Evolutionary conservation across 2,329 filamentous ascomycete genomes (phyloP), one percentile per base, ranked within the genome.

Genomic region (Arthroderma uncinatum): DNA sequence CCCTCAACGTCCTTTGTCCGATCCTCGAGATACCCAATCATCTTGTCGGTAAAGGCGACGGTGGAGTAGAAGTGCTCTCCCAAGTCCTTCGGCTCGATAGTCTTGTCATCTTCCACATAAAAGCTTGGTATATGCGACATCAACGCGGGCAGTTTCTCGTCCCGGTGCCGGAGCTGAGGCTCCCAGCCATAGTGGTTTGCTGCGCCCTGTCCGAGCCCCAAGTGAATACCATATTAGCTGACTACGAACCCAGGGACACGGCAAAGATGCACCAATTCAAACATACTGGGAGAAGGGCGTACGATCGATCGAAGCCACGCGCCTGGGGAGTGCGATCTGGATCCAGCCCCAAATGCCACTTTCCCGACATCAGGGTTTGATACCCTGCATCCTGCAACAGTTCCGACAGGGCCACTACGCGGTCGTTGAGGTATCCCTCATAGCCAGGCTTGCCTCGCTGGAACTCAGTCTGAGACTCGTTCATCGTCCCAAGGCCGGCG

Each of bases 291-390:
- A 85, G 70, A 63, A 82, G 78, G 1, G 81, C 81, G 58, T 84
- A 79, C 30, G 76, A 79, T 16, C 76, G 75, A 58, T 82, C 77
- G 61, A 85, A 85, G 0, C 82, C 82, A 8, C 82, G 74, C 10
- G 73, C 75, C 48, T 76, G 73, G 0, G 82, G 82, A 2, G 75
- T 78, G 2, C 76, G 74, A 62, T 84, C 80, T 0, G 79, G 78
- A 0, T 76, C 82, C 10, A 84, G 68, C 0, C 82, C 82, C 16
- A 84, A 68, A 66, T 84, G 81, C 81, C 82, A 84, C 64, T 85
- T 84, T 0, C 82, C 82, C 4, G 79, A 71, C 76, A 84, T 82
- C 4, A 82, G 61, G 1, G 82, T 84, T 53, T 78, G 73, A 64
- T 84, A 84, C 12, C 81, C 82, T 0, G 72, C 76, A 59, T 83